Conservation (phyloP, 306 rosid genomes). For the Adenanthera pavonina region DNA sequence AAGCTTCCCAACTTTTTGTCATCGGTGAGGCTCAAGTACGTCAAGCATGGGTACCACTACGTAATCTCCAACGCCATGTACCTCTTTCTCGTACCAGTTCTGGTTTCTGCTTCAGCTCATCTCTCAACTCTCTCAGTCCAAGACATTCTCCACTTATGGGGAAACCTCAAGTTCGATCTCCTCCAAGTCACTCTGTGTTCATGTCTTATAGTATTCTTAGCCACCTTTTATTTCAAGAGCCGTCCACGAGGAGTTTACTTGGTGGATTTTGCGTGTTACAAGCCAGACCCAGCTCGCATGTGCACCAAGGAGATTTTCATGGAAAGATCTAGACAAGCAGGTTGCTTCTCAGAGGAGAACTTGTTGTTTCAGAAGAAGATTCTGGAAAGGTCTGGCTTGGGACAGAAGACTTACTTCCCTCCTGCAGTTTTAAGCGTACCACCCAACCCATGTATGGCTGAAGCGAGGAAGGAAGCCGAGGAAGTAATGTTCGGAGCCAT, state of each 20-base stretch:
- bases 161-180: slow-evolving; percentile 61
- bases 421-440: slow-evolving; percentile 70
- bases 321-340: slow-evolving; percentile 56
- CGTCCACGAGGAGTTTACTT: slow-evolving; percentile 75
- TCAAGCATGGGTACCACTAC: slow-evolving; percentile 90
- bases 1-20: slow-evolving; percentile 73
- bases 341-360: slow-evolving; percentile 67
- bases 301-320: slow-evolving; percentile 68
- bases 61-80: slow-evolving; percentile 85
- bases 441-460: slow-evolving; percentile 80
- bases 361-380: slow-evolving; percentile 83
- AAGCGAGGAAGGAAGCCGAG: slow-evolving; percentile 90
- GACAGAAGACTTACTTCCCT: slow-evolving; percentile 81
- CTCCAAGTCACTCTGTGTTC: slow-evolving; percentile 64
- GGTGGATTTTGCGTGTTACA: slow-evolving; percentile 80
- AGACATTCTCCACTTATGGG: slow-evolving; percentile 42
- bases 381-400: slow-evolving; percentile 80
- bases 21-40: slow-evolving; percentile 78
- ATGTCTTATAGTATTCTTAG: slow-evolving; percentile 57
- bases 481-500: slow-evolving; percentile 89
- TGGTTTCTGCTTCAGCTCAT: slow-evolving; percentile 59
- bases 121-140: slow-evolving; percentile 48
- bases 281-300: slow-evolving; percentile 56
- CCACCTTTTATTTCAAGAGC: slow-evolving; percentile 81
- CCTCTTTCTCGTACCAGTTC: slow-evolving; percentile 63